Conservation (phyloP, 352 stramenopile species). For the Pythium periplocum region DNA sequence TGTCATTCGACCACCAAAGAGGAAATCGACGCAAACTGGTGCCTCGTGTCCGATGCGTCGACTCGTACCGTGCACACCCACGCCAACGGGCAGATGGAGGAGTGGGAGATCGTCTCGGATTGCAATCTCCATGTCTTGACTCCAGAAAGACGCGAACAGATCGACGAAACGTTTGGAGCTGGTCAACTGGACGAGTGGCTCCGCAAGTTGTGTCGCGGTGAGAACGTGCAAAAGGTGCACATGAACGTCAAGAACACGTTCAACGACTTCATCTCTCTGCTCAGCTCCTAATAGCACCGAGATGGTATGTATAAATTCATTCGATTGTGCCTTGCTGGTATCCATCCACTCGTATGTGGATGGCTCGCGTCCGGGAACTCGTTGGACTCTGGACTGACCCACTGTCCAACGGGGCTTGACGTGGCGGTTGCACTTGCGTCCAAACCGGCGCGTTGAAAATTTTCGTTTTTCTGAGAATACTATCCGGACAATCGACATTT, state of each 20-base stretch:
- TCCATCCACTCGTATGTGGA: no score
- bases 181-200: constrained; percentile 70
- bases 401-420: no score
- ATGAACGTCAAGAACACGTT: background rate
- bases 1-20: constrained; percentile 64
- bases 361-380: no score
- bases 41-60: constrained; percentile 62
- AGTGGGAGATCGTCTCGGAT: constrained; percentile 77
- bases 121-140: constrained; percentile 47
- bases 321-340: no score
- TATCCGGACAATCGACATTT: no score
- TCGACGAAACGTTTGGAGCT: constrained; percentile 46
- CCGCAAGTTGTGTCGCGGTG: constrained; percentile 43
- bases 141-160: constrained; percentile 57
- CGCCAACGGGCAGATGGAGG: constrained; percentile 18
- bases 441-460: no score
- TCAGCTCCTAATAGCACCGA: no score
- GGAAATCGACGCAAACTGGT: constrained; percentile 82
- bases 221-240: constrained; percentile 16
- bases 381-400: no score
- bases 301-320: no score
- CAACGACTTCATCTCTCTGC: no score
- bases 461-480: no score
- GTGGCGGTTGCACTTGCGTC: no score
- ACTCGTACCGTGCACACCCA: constrained; percentile 25